These are phyloP conservation scores for Boletus coccyginus DNA, from an alignment of 768 basidiomycete genomes.

Conservation along the genomic window DNA sequence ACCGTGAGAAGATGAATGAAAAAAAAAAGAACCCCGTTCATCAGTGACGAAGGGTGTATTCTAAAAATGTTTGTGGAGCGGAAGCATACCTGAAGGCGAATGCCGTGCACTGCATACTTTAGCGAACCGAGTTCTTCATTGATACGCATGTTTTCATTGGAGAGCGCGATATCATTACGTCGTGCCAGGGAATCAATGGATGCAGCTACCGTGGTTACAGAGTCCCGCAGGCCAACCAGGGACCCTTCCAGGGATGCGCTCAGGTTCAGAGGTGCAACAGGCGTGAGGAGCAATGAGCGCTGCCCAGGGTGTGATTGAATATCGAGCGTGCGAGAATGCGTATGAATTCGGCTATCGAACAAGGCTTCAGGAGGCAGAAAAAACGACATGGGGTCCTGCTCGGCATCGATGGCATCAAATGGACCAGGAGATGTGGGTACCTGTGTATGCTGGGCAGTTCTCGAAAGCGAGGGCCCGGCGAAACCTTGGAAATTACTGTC, in stretches of 20 bases:
- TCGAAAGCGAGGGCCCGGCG: slow-evolving; percentile 19
- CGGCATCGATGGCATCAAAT: slow-evolving; percentile 19
- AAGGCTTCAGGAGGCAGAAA: slow-evolving; percentile 28
- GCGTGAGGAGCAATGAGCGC: slow-evolving; percentile 30
- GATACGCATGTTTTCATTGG: slow-evolving; percentile 68
- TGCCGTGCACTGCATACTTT: slow-evolving; percentile 66
- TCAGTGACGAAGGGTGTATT: neutral
- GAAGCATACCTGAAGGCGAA: slow-evolving; percentile 70
- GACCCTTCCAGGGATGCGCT: slow-evolving; percentile 62
- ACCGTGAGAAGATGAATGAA: slow-evolving; percentile 8
- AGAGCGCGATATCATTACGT: slow-evolving; percentile 61
- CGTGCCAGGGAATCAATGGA: slow-evolving; percentile 61
- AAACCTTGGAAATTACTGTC: slow-evolving; percentile 9
- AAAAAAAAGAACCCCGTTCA: slow-evolving; percentile 1
- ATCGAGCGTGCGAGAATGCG: slow-evolving; percentile 19
- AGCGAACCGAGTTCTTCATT: slow-evolving; percentile 73
- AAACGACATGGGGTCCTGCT: slow-evolving; percentile 25
- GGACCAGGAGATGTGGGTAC: slow-evolving; percentile 12
- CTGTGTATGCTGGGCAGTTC: slow-evolving; percentile 13
- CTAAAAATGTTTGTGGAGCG: slow-evolving; percentile 5
- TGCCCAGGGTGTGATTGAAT: slow-evolving; percentile 18
- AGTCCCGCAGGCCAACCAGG: slow-evolving; percentile 54
- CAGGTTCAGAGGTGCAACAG: slow-evolving; percentile 61
- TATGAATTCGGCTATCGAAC: slow-evolving; percentile 18
- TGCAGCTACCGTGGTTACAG: slow-evolving; percentile 55